Evolutionary conservation across 2,329 filamentous ascomycete species (phyloP).

Genomic region (Didymellaceae sp.): DNA sequence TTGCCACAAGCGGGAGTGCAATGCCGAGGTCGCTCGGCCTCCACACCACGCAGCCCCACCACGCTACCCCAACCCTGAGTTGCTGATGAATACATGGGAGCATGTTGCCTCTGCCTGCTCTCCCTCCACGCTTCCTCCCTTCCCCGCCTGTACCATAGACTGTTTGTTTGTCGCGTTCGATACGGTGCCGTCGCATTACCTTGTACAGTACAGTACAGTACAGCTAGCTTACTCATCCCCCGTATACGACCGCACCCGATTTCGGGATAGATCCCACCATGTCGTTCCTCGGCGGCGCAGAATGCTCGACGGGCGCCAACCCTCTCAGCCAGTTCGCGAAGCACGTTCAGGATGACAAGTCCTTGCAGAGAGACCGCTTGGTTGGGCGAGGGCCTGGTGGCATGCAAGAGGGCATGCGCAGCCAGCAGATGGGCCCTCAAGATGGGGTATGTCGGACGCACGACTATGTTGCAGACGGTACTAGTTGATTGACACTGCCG

Average conservation of each 20-base stretch:
- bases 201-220: too few relatives aligned
- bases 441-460: conserved; percentile 56
- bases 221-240: not conserved
- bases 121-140: not conserved
- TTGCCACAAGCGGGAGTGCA: conserved; percentile 10
- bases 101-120: conserved; percentile 6
- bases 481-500: conserved; percentile 10
- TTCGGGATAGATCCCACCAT: too few relatives aligned
- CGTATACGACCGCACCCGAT: not conserved
- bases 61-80: conserved; percentile 23
- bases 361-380: conserved; percentile 87
- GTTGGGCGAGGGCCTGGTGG: conserved; percentile 75
- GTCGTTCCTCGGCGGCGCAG: conserved; percentile 95
- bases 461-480: not conserved
- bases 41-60: conserved; percentile 17
- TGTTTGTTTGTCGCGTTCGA: conserved; percentile 12
- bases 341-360: conserved; percentile 95
- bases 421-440: conserved; percentile 71
- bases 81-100: conserved; percentile 29
- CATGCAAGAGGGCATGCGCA: conserved; percentile 79
- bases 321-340: conserved; percentile 97
- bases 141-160: conserved; percentile 9
- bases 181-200: conserved; percentile 2
- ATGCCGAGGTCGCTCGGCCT: conserved; percentile 18
- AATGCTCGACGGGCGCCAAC: conserved; percentile 96